Evolutionary conservation across 2,329 filamentous ascomycete genomes (phyloP).

Genomic region (Acrodontium crateriforme): DNA sequence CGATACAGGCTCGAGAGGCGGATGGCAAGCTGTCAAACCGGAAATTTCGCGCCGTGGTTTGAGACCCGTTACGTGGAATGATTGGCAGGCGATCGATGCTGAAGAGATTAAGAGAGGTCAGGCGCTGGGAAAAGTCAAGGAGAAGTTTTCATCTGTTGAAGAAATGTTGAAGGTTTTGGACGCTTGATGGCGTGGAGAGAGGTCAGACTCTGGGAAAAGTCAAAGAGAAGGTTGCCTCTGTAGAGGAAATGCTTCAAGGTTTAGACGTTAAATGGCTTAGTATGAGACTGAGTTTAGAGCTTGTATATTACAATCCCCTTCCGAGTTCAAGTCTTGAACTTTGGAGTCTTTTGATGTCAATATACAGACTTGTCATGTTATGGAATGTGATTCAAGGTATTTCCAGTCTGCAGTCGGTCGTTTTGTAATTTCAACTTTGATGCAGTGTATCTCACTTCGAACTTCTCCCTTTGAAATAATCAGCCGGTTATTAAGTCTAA

Average conservation of each 20-base stretch:
- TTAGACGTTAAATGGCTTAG: conserved; percentile 18
- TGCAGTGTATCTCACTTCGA: no score
- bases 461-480: no score
- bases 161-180: conserved; percentile 44
- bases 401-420: no score
- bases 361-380: no score
- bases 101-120: conserved; percentile 57
- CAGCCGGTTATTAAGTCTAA: no score
- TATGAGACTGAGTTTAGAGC: no score
- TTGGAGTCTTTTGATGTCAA: no score
- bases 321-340: no score
- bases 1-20: conserved; percentile 30
- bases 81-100: conserved; percentile 77
- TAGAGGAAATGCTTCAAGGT: conserved; percentile 44
- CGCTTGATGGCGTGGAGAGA: conserved; percentile 13
- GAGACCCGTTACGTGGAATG: conserved; percentile 60
- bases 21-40: conserved; percentile 63
- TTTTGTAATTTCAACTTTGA: no score
- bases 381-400: no score
- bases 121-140: conserved; percentile 59
- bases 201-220: conserved; percentile 59
- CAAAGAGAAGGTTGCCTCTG: conserved; percentile 51
- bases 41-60: conserved; percentile 45
- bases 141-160: conserved; percentile 45
- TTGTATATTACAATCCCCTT: no score